Percentiles rank a stretch among this genome's conserved stretches.
These are phyloP conservation scores for Blastobotrys illinoisensis DNA, from an alignment of 1,139 yeast species.

Conservation along the genomic window DNA sequence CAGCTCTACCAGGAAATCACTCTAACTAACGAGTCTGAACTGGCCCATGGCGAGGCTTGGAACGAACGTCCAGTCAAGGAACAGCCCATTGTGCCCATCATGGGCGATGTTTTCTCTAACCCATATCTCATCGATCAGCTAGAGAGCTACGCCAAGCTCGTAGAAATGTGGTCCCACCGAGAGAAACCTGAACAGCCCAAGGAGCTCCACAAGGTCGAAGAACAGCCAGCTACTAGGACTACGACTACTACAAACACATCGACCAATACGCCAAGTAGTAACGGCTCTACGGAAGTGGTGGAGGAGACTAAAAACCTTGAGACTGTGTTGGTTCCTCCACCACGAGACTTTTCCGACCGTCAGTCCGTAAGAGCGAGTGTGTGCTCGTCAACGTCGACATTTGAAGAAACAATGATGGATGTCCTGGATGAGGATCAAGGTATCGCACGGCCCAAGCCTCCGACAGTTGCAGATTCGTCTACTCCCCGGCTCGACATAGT, in stretches of 20 bases:
- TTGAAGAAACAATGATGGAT: slow-evolving; percentile 6
- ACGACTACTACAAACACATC: neutral
- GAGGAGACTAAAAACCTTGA: neutral
- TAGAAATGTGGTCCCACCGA: slow-evolving; percentile 22
- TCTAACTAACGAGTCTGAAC: slow-evolving; percentile 10
- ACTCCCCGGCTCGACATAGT: neutral
- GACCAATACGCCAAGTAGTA: too few relatives aligned
- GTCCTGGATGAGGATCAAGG: slow-evolving; percentile 3
- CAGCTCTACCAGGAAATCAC: slow-evolving; percentile 72
- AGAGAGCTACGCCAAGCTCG: slow-evolving; percentile 29
- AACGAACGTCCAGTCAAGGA: slow-evolving; percentile 25
- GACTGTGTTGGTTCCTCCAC: neutral
- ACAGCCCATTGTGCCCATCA: slow-evolving; percentile 23
- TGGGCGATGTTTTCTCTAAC: slow-evolving; percentile 31
- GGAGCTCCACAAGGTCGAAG: neutral
- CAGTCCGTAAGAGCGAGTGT: neutral
- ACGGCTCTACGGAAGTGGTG: neutral
- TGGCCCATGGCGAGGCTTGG: slow-evolving; percentile 10
- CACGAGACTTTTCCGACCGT: neutral
- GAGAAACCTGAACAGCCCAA: neutral
- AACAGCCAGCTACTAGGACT: neutral
- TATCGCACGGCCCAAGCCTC: neutral
- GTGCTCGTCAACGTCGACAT: slow-evolving; percentile 1
- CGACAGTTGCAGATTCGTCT: neutral
- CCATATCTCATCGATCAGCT: slow-evolving; percentile 34